phyloP scores from a whole-genome alignment of 2,329 filamentous ascomycete genomes.

The Pleoardoris graminearum region DNA sequence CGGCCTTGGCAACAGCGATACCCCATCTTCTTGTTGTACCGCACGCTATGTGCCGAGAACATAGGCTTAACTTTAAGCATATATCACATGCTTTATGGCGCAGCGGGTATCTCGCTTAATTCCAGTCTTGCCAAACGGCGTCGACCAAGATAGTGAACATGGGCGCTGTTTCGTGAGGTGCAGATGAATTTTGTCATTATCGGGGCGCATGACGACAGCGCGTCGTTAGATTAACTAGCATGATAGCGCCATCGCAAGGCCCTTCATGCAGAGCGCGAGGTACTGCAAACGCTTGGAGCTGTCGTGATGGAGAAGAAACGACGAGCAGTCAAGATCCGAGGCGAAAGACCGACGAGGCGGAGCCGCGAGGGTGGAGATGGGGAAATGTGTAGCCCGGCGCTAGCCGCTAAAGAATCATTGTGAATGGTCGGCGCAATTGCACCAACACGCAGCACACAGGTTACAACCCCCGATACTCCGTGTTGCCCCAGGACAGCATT shows the following conservation, averaged over 20 bases:
- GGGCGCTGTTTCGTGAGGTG: not conserved
- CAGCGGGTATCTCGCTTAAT: not conserved
- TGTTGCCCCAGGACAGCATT: too few species aligned
- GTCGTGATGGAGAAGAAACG: not conserved
- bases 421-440: not conserved
- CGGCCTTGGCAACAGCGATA: conserved; percentile 32
- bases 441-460: too few species aligned
- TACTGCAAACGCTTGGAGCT: not conserved
- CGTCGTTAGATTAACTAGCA: conserved; percentile 13
- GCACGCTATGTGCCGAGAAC: conserved; percentile 17
- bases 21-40: conserved; percentile 9
- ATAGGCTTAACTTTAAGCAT: conserved; percentile 9
- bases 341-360: not conserved
- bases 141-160: not conserved
- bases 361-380: not conserved
- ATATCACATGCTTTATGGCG: not conserved
- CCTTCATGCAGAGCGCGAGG: conserved; percentile 2
- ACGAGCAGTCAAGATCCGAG: not conserved
- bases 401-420: not conserved
- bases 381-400: not conserved
- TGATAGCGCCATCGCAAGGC: conserved; percentile 20
- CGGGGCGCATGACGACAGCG: not conserved
- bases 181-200: not conserved
- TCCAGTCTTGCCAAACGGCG: not conserved
- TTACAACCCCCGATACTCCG: too few species aligned